These are phyloP conservation scores for Golubevia pallescens DNA, from an alignment of 1,284 basidiomycete genomes.

Conservation along the genomic window DNA sequence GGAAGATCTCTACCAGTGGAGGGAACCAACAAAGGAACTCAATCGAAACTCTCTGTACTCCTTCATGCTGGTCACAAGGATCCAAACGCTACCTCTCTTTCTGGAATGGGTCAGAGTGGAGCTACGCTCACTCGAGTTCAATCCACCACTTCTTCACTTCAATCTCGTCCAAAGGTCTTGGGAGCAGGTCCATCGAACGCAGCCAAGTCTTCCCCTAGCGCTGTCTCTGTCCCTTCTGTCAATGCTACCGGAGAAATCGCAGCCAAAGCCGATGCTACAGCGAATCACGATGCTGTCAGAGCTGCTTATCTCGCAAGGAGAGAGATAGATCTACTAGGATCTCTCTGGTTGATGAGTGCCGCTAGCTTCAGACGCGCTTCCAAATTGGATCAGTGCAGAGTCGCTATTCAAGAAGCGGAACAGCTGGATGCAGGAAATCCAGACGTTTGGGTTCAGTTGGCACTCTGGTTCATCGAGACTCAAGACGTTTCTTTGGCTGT, in stretches of 20 bases:
- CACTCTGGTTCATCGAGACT: conserved; percentile 2
- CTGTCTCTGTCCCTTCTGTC: neutral
- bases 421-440: conserved; percentile 83
- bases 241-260: neutral
- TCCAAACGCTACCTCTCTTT: neutral
- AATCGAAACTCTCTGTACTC: neutral
- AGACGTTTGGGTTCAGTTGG: conserved; percentile 86
- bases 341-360: conserved; percentile 90
- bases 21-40: neutral
- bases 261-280: neutral
- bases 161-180: neutral
- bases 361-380: conserved; percentile 89
- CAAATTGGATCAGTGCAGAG: conserved; percentile 85
- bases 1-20: neutral
- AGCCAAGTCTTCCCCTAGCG: neutral
- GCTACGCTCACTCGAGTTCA: neutral
- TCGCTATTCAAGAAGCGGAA: conserved; percentile 94
- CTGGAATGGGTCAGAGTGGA: neutral
- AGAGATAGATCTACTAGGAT: conserved; percentile 68
- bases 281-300: neutral
- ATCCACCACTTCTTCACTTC: neutral
- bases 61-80: neutral
- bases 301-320: neutral
- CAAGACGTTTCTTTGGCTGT: conserved; percentile 30
- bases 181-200: neutral